A percentile compares a stretch with the other conserved stretches of the same genome.
Conservation (phyloP, 1,284 basidiomycete species). For the Sporisorium reilianum region DNA sequence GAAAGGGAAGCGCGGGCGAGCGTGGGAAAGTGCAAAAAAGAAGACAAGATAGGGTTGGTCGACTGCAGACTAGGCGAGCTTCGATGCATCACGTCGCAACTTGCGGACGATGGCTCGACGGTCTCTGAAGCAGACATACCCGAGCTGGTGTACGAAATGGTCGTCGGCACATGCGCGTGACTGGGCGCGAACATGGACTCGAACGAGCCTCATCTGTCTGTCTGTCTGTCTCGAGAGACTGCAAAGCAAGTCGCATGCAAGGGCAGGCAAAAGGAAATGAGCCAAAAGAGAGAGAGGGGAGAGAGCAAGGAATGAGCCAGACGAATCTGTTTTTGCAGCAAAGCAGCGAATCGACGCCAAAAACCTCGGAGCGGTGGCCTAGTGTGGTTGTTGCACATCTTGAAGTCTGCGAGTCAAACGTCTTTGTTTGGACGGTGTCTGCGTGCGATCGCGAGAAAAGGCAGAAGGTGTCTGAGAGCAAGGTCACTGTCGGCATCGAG, state of each 20-base stretch:
- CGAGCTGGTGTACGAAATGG: conserved; percentile 6
- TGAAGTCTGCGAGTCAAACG: conserved; percentile 5
- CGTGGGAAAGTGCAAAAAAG: background rate
- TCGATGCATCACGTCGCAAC: background rate
- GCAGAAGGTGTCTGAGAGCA: background rate
- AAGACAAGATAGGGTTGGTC: conserved; percentile 1
- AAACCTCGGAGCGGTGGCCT: background rate
- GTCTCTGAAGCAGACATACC: conserved; percentile 36
- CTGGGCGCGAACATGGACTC: background rate
- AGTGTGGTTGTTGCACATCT: background rate
- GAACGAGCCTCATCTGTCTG: conserved; percentile 1
- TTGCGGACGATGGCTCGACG: no score
- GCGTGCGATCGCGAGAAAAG: conserved; percentile 11
- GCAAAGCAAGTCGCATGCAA: background rate
- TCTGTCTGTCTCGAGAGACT: conserved; percentile 39
- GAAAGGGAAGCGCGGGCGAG: background rate
- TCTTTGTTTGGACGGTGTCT: background rate
- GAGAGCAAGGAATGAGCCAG: conserved; percentile 30
- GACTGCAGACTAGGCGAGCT: conserved; percentile 7
- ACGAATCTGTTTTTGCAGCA: conserved; percentile 18
- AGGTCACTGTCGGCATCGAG: background rate
- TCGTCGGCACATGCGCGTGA: conserved; percentile 7
- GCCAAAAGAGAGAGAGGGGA: background rate
- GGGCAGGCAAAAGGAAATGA: background rate
- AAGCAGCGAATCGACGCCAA: background rate